Evolutionary conservation across 257 asterid species (phyloP).

Genomic region (Scutellaria baicalensis): DNA sequence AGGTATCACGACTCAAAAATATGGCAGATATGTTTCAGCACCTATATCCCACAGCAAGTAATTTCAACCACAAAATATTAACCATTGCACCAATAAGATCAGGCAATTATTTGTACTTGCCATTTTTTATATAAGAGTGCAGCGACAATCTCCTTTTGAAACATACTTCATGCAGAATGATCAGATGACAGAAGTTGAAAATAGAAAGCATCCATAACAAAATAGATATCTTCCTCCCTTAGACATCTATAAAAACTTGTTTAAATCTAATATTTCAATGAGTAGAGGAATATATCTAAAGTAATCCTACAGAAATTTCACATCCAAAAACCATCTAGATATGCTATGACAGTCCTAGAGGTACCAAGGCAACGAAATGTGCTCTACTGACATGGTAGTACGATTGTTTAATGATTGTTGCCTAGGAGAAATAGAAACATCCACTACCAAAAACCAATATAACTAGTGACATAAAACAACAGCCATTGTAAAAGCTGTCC

Average conservation of each 20-base stretch:
- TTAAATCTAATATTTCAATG: background rate
- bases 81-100: background rate
- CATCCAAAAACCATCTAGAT: background rate
- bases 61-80: background rate
- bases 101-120: background rate
- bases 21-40: background rate
- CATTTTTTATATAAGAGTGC: background rate
- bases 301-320: background rate
- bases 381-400: background rate
- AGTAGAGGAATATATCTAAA: background rate
- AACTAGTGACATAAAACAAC: background rate
- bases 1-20: background rate
- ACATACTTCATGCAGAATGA: background rate
- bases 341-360: background rate
- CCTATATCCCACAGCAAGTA: too few relatives aligned
- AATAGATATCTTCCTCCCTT: background rate
- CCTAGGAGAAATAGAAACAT: background rate
- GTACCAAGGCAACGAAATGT: background rate
- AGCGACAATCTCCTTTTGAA: background rate
- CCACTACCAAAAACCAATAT: background rate
- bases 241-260: background rate
- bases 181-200: background rate
- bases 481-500: background rate
- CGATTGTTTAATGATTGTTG: background rate
- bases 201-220: background rate